phyloP scores from a whole-genome alignment of 2,329 filamentous ascomycete genomes.

The Aspergillus sp. region DNA sequence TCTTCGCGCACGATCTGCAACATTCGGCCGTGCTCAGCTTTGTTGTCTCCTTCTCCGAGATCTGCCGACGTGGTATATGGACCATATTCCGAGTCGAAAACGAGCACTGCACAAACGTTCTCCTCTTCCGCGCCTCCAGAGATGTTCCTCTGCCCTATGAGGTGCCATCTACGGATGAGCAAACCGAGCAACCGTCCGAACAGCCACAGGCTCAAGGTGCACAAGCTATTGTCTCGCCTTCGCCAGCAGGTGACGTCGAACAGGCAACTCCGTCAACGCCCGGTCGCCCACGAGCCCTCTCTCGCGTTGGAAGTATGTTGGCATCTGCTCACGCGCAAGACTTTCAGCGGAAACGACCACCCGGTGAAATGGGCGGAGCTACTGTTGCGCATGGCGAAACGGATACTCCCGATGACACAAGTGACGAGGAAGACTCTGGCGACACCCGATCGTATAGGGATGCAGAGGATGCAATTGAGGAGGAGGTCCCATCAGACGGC shows the following conservation, averaged over 20 bases:
- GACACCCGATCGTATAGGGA: conserved; percentile 14
- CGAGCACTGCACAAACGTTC: conserved; percentile 91
- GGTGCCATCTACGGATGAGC: conserved; percentile 29
- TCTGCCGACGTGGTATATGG: conserved; percentile 86
- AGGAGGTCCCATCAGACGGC: conserved; percentile 16
- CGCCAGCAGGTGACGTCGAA: conserved; percentile 16
- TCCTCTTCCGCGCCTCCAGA: conserved; percentile 82
- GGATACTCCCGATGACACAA: conserved; percentile 36
- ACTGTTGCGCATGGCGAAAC: conserved; percentile 35
- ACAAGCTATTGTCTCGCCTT: conserved; percentile 17
- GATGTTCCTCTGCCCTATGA: conserved; percentile 85
- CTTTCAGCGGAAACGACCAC: conserved; percentile 75
- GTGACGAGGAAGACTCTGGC: conserved; percentile 35
- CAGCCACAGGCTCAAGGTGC: conserved; percentile 30
- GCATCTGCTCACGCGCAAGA: conserved; percentile 85
- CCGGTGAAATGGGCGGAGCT: conserved; percentile 43
- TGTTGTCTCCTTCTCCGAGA: conserved; percentile 72
- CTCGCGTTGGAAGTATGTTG: conserved; percentile 66
- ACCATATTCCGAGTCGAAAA: conserved; percentile 93
- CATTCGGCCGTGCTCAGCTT: conserved; percentile 84
- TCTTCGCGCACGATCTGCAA: conserved; percentile 75
- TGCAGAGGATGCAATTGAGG: conserved; percentile 15
- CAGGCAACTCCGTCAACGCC: conserved; percentile 23
- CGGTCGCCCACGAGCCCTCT: conserved; percentile 37
- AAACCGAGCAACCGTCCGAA: conserved; percentile 17